Evolutionary conservation across 306 rosid species (phyloP).

Genomic region (Pterocarpus macrocarpus): DNA sequence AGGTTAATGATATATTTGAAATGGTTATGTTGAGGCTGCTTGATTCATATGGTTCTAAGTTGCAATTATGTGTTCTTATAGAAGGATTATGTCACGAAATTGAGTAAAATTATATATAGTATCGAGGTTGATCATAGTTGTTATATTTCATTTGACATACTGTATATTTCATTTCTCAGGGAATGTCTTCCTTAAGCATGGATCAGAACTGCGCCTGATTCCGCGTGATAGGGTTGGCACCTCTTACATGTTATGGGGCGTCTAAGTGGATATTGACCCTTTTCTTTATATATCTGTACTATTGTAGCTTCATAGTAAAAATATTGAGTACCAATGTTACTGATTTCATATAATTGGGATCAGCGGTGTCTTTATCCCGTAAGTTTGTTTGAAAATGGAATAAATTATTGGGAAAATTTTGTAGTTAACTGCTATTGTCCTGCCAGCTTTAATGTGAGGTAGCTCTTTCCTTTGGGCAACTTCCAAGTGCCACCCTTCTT

Average conservation of each 20-base stretch:
- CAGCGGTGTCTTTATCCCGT: background rate
- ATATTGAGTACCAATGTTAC: background rate
- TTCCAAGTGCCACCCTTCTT: background rate
- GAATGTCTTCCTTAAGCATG: conserved; percentile 59
- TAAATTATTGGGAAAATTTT: background rate
- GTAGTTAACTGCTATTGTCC: background rate
- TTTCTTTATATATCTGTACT: conserved; percentile 5
- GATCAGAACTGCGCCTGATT: conserved; percentile 55
- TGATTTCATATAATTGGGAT: conserved; percentile 12
- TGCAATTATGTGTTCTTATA: background rate
- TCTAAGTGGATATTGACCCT: conserved; percentile 34
- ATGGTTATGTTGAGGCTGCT: conserved; percentile 9
- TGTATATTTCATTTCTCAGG: conserved; percentile 42
- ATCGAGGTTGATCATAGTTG: conserved; percentile 6
- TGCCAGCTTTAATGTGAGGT: conserved; percentile 3
- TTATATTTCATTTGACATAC: conserved; percentile 38
- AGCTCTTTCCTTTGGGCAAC: background rate
- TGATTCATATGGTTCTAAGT: background rate
- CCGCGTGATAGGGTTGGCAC: conserved; percentile 57
- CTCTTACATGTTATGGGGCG: conserved; percentile 11
- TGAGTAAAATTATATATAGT: conserved; percentile 10
- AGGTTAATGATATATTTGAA: conserved; percentile 27
- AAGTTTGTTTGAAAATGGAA: background rate
- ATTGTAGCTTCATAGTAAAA: conserved; percentile 32
- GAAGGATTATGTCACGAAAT: background rate